A percentile compares a stretch with the other conserved stretches of the same genome.
Conservation (phyloP, 495 filamentous ascomycete genomes). For the Hyaloscypha finlandica region DNA sequence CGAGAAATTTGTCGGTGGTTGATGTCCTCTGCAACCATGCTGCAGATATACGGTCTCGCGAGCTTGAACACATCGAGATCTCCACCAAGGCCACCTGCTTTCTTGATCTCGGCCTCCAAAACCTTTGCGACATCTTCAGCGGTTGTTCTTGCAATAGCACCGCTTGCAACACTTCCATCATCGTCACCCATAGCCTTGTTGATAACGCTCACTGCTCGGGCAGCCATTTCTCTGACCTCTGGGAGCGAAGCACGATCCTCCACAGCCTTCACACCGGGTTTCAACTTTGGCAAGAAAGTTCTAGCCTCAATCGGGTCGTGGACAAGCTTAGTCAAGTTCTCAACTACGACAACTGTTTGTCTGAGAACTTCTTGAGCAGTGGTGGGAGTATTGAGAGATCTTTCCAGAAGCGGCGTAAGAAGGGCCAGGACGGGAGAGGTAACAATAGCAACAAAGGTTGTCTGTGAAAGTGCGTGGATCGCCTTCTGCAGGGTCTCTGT, state of each 20-base stretch:
- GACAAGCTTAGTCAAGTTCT: constrained; percentile 98
- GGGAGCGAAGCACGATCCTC: constrained; percentile 87
- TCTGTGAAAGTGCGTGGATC: constrained; percentile 95
- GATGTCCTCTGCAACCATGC: constrained; percentile 87
- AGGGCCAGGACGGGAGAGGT: constrained; percentile 98
- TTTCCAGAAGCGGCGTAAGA: constrained; percentile 91
- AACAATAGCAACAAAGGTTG: constrained; percentile 97
- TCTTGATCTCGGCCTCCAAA: constrained; percentile 73
- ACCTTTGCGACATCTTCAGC: constrained; percentile 74
- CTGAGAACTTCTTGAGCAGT: constrained; percentile 94
- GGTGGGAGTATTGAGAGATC: constrained; percentile 83
- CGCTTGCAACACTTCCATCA: constrained; percentile 51
- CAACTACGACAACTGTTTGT: constrained; percentile 95
- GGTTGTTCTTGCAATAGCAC: constrained; percentile 67
- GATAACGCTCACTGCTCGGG: constrained; percentile 81
- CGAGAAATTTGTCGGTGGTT: constrained; percentile 79
- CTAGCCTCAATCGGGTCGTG: constrained; percentile 96
- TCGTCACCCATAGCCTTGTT: constrained; percentile 89
- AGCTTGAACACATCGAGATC: constrained; percentile 69
- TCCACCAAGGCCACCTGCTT: constrained; percentile 59
- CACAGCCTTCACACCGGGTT: constrained; percentile 89
- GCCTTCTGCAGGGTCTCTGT: constrained; percentile 88
- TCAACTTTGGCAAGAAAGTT: constrained; percentile 93
- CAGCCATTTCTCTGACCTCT: constrained; percentile 90
- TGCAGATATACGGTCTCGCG: constrained; percentile 71